phyloP scores from a whole-genome alignment of 1,284 basidiomycete species.

The Chalciporus sp. region DNA sequence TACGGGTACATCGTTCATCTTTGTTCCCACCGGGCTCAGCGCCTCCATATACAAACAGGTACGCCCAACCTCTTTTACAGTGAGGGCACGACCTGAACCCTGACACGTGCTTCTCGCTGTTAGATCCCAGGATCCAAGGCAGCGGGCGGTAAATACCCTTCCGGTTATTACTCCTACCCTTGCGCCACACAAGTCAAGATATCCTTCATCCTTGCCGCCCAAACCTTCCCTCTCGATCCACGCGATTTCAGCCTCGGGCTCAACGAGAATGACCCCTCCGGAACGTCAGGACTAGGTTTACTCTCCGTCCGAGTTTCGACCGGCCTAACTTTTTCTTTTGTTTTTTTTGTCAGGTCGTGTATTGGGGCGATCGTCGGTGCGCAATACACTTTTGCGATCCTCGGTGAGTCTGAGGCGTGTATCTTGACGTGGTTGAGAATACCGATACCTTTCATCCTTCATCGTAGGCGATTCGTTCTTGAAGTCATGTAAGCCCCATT shows the following conservation, averaged over 20 bases:
- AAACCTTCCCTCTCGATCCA: slow-evolving; percentile 51
- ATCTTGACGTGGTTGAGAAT: neutral
- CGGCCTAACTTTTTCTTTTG: neutral
- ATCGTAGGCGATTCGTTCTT: slow-evolving; percentile 63
- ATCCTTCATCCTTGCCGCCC: slow-evolving; percentile 56
- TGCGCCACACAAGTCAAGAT: slow-evolving; percentile 42
- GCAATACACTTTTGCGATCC: slow-evolving; percentile 32
- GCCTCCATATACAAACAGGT: slow-evolving; percentile 46
- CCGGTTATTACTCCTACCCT: slow-evolving; percentile 53
- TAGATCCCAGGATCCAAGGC: slow-evolving; percentile 52
- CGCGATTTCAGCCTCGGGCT: slow-evolving; percentile 72
- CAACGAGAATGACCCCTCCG: slow-evolving; percentile 27
- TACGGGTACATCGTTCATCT: slow-evolving; percentile 62
- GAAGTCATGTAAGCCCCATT: slow-evolving; percentile 59
- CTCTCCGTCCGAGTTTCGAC: neutral
- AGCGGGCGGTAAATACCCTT: slow-evolving; percentile 42
- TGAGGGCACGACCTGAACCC: neutral
- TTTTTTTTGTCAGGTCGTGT: slow-evolving; percentile 45
- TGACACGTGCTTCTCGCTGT: neutral
- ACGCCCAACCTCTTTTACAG: neutral
- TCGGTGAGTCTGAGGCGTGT: slow-evolving; percentile 8
- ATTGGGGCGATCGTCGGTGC: slow-evolving; percentile 69
- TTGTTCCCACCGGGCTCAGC: slow-evolving; percentile 46
- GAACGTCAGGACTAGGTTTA: slow-evolving; percentile 29
- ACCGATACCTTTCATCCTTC: slow-evolving; percentile 5